Base-by-base conservation (phyloP, 192 early-diverging fungal genomes). In the Coemansia sp. region DNA sequence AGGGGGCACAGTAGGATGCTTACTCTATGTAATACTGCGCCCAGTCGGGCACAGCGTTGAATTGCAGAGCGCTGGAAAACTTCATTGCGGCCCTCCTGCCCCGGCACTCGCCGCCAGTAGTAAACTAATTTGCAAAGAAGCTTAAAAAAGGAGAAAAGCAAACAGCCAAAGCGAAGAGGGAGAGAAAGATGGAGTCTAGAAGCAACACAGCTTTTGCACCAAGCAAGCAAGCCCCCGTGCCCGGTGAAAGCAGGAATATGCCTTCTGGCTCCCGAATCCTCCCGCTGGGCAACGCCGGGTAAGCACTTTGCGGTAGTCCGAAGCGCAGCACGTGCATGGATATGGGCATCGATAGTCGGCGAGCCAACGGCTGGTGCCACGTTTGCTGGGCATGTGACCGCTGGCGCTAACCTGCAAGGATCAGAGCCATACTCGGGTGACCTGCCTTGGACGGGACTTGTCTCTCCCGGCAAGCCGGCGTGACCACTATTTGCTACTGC, bases 31-130 rank as follows among this genome's bases (percentile, higher is more conserved):
- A 90, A 57, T 86, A 82, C 52, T 85, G 85, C 64, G 84, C 81
- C 88, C 88, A 90, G 67, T 90, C 88, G 49, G 88, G 88, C 27
- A 90, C 88, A 29, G 89, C 84, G 59, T 97, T 97, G 60, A 97
- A 85, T 74, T 93, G 88, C 41, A 97, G 81, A 21, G 87, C 84
- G 67, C 90, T 88, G 19, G 91, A 89, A 58, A 97, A 97, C 81
- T 97, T 97, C 92, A 97, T 94, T 31, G 42, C 12, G 19, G n/a
- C n/a, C 22, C 8, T 4, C 8, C 5, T n/a, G n/a, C n/a, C n/a
- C n/a, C 8, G 3, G 2, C 14, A 12, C 32, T 34, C 32, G 8
- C 32, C 32, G 14, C 32, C 43, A 36, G 25, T 1, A 39, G 42
- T 27, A 26, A 23, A 40, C 22, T 39, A 17, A 39, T 39, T 10